These are phyloP conservation scores for Hippophae gyantsensis DNA, from an alignment of 306 rosid genomes.

Conservation along the genomic window DNA sequence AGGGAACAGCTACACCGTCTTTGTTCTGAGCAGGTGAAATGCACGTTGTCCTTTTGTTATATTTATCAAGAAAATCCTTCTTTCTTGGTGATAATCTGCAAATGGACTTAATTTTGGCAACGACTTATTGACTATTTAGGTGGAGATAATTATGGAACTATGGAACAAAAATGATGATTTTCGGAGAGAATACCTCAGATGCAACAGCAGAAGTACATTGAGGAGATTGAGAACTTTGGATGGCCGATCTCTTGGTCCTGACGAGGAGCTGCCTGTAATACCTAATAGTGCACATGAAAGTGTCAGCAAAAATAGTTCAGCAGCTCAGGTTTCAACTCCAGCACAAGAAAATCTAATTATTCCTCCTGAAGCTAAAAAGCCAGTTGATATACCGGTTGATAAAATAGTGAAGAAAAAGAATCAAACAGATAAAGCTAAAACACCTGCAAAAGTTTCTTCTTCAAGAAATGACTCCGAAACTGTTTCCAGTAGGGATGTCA, in stretches of 20 bases:
- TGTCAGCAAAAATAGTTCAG: conserved; percentile 25
- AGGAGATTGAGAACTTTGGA: conserved; percentile 71
- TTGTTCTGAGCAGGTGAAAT: conserved; percentile 59
- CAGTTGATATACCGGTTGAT: conserved; percentile 26
- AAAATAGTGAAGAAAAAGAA: conserved; percentile 31
- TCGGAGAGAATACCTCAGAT: conserved; percentile 51
- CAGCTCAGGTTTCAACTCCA: conserved; percentile 21
- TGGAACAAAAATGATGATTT: conserved; percentile 61
- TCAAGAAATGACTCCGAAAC: conserved; percentile 20
- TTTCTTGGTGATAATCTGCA: conserved; percentile 2
- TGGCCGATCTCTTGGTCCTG: conserved; percentile 76
- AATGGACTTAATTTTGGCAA: neutral
- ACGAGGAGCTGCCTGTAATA: conserved; percentile 62
- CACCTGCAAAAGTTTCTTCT: conserved; percentile 30
- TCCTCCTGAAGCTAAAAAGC: conserved; percentile 23
- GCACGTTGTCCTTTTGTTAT: neutral
- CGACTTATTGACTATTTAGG: conserved; percentile 34
- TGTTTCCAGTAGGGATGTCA: conserved; percentile 36
- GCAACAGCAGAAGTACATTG: conserved; percentile 73
- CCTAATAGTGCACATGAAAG: conserved; percentile 31
- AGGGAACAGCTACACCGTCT: conserved; percentile 47
- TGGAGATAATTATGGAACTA: conserved; percentile 50
- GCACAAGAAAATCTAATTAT: conserved; percentile 35
- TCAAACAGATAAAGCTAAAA: conserved; percentile 29
- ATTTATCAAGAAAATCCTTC: neutral